Conservation (phyloP, 345 rosid genomes). For the Brassica carinata region DNA sequence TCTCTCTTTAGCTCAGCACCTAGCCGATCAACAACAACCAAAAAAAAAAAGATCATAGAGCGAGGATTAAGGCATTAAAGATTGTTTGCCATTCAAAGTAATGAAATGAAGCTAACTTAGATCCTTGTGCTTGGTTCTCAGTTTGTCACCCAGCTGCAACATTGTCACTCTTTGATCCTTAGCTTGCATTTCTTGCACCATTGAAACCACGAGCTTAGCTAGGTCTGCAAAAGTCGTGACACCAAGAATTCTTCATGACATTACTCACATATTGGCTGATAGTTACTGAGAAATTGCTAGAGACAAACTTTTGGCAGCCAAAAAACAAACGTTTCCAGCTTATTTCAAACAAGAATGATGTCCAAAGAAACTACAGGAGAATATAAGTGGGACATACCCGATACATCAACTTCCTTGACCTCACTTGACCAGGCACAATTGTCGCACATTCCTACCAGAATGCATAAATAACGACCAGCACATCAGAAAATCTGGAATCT, state of each 20-base stretch:
- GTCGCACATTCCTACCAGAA: slow-evolving; percentile 87
- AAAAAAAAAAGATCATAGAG: not conserved
- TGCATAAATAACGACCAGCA: slow-evolving; percentile 14
- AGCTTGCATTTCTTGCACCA: slow-evolving; percentile 69
- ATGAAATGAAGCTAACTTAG: slow-evolving; percentile 54
- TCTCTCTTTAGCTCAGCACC: slow-evolving; percentile 73
- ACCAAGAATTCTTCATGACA: not conserved
- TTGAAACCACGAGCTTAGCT: slow-evolving; percentile 64
- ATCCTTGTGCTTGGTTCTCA: slow-evolving; percentile 73
- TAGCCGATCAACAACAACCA: slow-evolving; percentile 30
- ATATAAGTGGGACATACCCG: slow-evolving; percentile 53
- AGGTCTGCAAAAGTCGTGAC: slow-evolving; percentile 49
- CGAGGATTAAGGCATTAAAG: slow-evolving; percentile 9
- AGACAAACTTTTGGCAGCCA: not conserved
- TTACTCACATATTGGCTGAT: not conserved
- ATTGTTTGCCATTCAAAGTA: not conserved
- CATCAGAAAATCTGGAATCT: slow-evolving; percentile 9
- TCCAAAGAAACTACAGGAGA: not conserved
- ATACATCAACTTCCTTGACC: slow-evolving; percentile 68
- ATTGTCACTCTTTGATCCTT: slow-evolving; percentile 79
- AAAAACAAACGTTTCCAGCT: not conserved
- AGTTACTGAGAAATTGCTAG: not conserved
- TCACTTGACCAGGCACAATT: slow-evolving; percentile 75
- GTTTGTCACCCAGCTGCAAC: slow-evolving; percentile 89
- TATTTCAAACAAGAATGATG: slow-evolving; percentile 1